Evolutionary conservation across 768 basidiomycete species (phyloP).

Genomic region (Boletus sp.): DNA sequence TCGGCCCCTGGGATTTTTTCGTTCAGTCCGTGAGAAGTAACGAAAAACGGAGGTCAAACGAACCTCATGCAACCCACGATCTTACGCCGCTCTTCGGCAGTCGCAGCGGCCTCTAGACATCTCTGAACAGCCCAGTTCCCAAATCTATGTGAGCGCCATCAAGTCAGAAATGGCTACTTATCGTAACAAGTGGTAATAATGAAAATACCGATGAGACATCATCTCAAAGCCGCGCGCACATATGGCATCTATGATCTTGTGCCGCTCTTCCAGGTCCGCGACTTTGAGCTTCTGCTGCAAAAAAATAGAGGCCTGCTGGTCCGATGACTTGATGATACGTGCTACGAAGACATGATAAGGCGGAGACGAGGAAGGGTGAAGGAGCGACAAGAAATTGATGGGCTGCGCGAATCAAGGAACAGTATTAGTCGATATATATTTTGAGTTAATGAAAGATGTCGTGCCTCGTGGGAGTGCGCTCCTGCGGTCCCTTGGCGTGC

Average conservation of each 20-base stretch:
- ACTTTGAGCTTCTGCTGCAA: slow-evolving; percentile 89
- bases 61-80: slow-evolving; percentile 87
- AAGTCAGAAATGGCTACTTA: slow-evolving; percentile 1
- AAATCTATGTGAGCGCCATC: slow-evolving; percentile 48
- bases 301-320: slow-evolving; percentile 89
- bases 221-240: slow-evolving; percentile 82
- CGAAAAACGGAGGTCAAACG: slow-evolving; percentile 8
- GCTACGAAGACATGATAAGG: slow-evolving; percentile 79
- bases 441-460: slow-evolving; percentile 13
- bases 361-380: slow-evolving; percentile 82
- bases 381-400: slow-evolving; percentile 82
- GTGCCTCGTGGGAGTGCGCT: slow-evolving; percentile 50
- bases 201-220: slow-evolving; percentile 78
- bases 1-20: slow-evolving; percentile 50
- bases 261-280: slow-evolving; percentile 70
- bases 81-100: slow-evolving; percentile 70
- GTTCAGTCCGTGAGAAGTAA: slow-evolving; percentile 8
- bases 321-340: slow-evolving; percentile 85
- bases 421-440: slow-evolving; percentile 11
- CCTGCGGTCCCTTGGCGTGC: slow-evolving; percentile 26
- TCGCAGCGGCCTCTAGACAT: slow-evolving; percentile 78
- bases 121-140: slow-evolving; percentile 91
- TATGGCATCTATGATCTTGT: slow-evolving; percentile 84
- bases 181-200: not conserved
- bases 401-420: slow-evolving; percentile 46